A percentile compares a stretch with the other conserved stretches of the same genome.
Conservation (phyloP, 108 stramenopile species). For the Skeletonema potamos region DNA sequence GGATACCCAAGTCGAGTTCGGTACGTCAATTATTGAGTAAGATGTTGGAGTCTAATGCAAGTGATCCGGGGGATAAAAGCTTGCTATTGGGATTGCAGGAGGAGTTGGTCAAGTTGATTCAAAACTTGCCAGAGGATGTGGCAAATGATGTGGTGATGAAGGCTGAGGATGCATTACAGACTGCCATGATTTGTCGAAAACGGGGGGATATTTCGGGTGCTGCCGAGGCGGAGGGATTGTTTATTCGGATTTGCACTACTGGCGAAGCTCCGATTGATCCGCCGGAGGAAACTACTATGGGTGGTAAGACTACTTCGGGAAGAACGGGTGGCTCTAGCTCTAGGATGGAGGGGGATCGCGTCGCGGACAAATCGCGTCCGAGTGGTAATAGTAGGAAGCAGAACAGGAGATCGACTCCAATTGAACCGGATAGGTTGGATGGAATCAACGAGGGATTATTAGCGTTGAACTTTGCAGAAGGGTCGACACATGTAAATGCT, state of each 20-base stretch:
- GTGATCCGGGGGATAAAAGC: constrained; percentile 42
- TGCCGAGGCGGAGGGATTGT: constrained; percentile 45
- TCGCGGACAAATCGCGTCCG: background rate
- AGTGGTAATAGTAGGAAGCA: background rate
- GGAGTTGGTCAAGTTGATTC: constrained; percentile 24
- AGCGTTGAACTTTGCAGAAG: background rate
- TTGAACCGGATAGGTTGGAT: background rate
- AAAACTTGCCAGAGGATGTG: constrained; percentile 29
- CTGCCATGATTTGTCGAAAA: constrained; percentile 35
- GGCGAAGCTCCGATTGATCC: constrained; percentile 31
- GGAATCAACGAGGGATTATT: background rate
- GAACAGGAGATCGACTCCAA: background rate
- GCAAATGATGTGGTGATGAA: constrained; percentile 32
- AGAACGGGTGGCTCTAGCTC: background rate
- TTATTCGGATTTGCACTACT: constrained; percentile 47
- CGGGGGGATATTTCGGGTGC: constrained; percentile 35
- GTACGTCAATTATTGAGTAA: constrained; percentile 34
- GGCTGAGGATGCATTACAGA: constrained; percentile 43
- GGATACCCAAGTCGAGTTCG: constrained; percentile 31
- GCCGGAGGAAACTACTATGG: background rate
- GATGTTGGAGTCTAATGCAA: constrained; percentile 44
- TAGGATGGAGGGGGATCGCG: background rate
- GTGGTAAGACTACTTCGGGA: background rate
- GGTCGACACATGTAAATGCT: background rate
- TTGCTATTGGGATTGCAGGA: constrained; percentile 40